Base-by-base conservation (phyloP, 805 yeast species). In the Yarrowia bubula region DNA sequence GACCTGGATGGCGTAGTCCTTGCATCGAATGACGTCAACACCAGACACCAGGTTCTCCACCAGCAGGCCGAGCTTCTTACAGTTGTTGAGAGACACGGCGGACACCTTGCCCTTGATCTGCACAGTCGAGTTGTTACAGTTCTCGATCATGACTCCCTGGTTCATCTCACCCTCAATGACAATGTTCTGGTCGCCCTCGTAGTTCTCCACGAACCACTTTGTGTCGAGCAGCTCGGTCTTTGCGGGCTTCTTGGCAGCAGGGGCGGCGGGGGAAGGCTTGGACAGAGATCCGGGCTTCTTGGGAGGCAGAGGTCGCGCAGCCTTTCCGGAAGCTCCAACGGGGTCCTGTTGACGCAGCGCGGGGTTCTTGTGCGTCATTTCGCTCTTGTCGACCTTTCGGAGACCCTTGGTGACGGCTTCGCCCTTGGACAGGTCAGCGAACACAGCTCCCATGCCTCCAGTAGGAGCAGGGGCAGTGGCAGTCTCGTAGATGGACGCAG, bases 321-420 rank as follows among this genome's bases (percentile, higher is more conserved):
- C 83, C 72, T 65, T 66, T 33, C 68, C 66, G 28, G 57, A 57
- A 1, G 79, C 74, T 2, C 83, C 81, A 22, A 83, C 81, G 2
- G 82, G 75, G 2, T 86, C 81, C 4, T 84, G 55, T 10, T 79
- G 82, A 71, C 97, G 88, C 70, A 92, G 80, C 53, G 80, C 86
- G 1, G 97, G 96, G 75, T 92, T 90, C 77, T 91, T 92, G 77
- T 91, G 97, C 22, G 97, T 91, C 92, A 90, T 90, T 77, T 92
- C 90, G 8, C 96, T 87, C 78, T 86, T 90, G 70, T 92, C 98
- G 43, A 93, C 98, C 75, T 93, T 93, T 75, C 88, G 91, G 70
- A 95, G 84, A 13, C 92, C 90, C 39, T 92, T 80, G 1, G 98
- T 92, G 71, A 95, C 88, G 51, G 77, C 79, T 69, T 86, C 89